Percentiles rank a stretch among this genome's conserved stretches.
Conservation (phyloP, 108 stramenopile genomes). For the Nannochloropsis gaditana region DNA sequence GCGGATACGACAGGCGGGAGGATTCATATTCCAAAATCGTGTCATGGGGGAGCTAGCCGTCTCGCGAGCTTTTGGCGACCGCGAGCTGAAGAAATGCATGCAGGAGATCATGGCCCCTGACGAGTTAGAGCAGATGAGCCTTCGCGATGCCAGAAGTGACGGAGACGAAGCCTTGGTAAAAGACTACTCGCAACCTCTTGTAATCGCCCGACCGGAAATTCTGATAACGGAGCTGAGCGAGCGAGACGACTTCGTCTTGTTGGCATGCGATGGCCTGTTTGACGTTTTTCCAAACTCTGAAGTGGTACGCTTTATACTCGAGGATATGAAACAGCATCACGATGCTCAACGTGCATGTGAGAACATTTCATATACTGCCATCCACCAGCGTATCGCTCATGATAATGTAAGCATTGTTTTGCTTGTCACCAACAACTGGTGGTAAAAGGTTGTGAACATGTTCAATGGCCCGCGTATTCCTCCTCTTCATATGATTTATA, state of each 20-base stretch:
- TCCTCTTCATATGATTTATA: too few species aligned
- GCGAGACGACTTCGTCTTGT: constrained; percentile 84
- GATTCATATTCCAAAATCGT: constrained; percentile 87
- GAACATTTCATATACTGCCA: constrained; percentile 43
- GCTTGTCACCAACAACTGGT: constrained; percentile 45
- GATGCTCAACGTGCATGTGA: constrained; percentile 54
- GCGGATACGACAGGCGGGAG: constrained; percentile 81
- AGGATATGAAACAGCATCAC: constrained; percentile 46
- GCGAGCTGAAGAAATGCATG: constrained; percentile 93
- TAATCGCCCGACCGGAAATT: constrained; percentile 39
- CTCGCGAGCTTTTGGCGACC: constrained; percentile 93
- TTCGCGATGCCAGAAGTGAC: background rate
- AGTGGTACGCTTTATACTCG: constrained; percentile 47
- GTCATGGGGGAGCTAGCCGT: constrained; percentile 98
- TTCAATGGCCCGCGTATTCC: too few species aligned
- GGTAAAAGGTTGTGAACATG: constrained; percentile 8
- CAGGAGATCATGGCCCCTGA: constrained; percentile 81
- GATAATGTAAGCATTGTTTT: constrained; percentile 55
- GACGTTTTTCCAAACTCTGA: constrained; percentile 93
- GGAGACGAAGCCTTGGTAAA: constrained; percentile 19
- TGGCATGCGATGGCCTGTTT: constrained; percentile 95
- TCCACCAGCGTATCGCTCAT: constrained; percentile 45
- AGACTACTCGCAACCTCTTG: constrained; percentile 25
- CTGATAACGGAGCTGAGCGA: constrained; percentile 65
- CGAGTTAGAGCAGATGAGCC: constrained; percentile 1